Percentiles rank a stretch among this genome's conserved stretches.
These are phyloP conservation scores for Biscogniauxia marginata DNA, from an alignment of 2,329 filamentous ascomycete genomes.

Conservation along the genomic window DNA sequence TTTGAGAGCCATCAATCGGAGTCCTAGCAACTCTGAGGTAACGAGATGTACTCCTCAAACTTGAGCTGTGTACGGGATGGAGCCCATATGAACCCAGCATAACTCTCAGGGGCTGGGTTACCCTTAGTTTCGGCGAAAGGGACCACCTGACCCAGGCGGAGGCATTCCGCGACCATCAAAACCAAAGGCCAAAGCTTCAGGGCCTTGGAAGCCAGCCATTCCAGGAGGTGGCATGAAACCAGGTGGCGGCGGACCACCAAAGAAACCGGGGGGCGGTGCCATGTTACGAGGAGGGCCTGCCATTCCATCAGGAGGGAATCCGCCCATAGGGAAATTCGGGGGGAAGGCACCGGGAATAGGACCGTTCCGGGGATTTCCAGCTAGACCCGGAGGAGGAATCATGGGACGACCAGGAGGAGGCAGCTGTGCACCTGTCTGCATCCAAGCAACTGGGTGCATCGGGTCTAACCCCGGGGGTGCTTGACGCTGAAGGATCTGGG, in stretches of 20 bases:
- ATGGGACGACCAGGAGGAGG: slow-evolving; percentile 51
- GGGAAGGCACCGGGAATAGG: slow-evolving; percentile 60
- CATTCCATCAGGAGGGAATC: slow-evolving; percentile 51
- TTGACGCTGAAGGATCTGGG: slow-evolving; percentile 65
- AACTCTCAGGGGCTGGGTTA: neutral
- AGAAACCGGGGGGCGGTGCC: slow-evolving; percentile 59
- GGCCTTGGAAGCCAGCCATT: slow-evolving; percentile 57
- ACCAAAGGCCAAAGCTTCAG: slow-evolving; percentile 48
- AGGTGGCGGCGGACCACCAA: slow-evolving; percentile 41
- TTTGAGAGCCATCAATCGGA: neutral
- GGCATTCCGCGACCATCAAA: slow-evolving; percentile 58
- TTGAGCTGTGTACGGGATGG: no score
- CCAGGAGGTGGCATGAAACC: slow-evolving; percentile 55
- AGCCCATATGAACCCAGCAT: slow-evolving; percentile 2
- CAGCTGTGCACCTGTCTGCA: slow-evolving; percentile 43
- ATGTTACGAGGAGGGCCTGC: slow-evolving; percentile 41
- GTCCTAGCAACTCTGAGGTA: neutral
- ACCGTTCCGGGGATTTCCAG: slow-evolving; percentile 43
- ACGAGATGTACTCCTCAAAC: neutral
- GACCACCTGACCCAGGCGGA: slow-evolving; percentile 42
- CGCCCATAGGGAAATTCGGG: slow-evolving; percentile 58
- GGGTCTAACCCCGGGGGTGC: slow-evolving; percentile 60
- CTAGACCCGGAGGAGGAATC: slow-evolving; percentile 60
- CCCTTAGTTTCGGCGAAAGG: slow-evolving; percentile 38
- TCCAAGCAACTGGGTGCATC: slow-evolving; percentile 53